phyloP scores from a whole-genome alignment of 139 green algal species.

The Asterochloris sp. region DNA sequence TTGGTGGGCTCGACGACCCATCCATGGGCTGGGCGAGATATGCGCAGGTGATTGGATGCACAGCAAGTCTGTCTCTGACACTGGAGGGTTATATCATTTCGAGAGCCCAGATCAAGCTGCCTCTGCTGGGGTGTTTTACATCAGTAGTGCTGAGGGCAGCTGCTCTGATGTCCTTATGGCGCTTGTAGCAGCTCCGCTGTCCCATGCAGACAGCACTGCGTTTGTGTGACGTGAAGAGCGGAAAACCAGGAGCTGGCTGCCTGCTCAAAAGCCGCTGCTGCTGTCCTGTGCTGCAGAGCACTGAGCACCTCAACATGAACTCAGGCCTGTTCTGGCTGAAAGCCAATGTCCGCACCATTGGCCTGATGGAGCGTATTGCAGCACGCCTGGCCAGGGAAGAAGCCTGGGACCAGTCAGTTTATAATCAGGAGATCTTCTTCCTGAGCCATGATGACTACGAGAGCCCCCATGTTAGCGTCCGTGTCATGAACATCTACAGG shows the following conservation, averaged over 20 bases:
- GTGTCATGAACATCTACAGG: conserved; percentile 72
- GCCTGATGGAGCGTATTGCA: conserved; percentile 63
- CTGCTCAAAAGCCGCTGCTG: too few relatives aligned
- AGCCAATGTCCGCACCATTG: conserved; percentile 62
- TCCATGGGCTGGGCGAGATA: conserved; percentile 87
- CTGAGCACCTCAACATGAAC: conserved; percentile 81
- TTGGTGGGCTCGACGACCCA: conserved; percentile 83
- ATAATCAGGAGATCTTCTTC: conserved; percentile 92
- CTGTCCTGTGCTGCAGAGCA: conserved; percentile 20
- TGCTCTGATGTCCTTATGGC: too few relatives aligned
- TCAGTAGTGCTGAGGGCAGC: too few relatives aligned
- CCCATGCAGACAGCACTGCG: too few relatives aligned
- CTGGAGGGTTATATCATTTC: too few relatives aligned
- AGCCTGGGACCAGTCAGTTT: conserved; percentile 88
- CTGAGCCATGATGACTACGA: conserved; percentile 73
- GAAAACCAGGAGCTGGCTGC: too few relatives aligned
- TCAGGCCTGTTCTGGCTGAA: conserved; percentile 81
- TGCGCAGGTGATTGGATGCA: conserved; percentile 35
- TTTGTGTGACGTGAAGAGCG: too few relatives aligned
- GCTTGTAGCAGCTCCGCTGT: neutral
- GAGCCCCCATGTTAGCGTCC: conserved; percentile 60
- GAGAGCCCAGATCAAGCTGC: too few relatives aligned
- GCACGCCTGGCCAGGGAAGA: conserved; percentile 63
- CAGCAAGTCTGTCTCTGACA: too few relatives aligned
- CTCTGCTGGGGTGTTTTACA: too few relatives aligned